Base-by-base conservation (phyloP, 2,329 filamentous ascomycete genomes). In the Colletotrichum coccodes region DNA sequence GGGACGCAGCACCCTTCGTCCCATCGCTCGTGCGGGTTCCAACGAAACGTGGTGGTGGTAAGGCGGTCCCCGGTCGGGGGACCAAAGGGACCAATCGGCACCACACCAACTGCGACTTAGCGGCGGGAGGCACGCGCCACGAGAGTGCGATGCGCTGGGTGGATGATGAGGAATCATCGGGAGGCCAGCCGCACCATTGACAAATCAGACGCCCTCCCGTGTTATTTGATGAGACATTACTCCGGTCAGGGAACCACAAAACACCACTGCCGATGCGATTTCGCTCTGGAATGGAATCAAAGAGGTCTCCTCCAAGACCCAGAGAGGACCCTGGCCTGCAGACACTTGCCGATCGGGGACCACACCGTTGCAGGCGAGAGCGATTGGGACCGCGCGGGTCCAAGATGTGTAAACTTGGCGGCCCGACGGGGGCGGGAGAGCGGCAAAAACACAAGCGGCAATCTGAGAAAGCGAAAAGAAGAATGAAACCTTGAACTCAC, bases 161-260 rank as follows among this genome's bases (percentile, higher is more conserved):
- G n/a, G n/a, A 34, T 58, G 54, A 69, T 69, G 66, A 68, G 53
- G 53, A 60, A 60, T 68, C 66, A 65, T 66, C 34, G 8, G 56
- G 44, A 26, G 26, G 21, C 44, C 44, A 12, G 18, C 56, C 40
- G 28, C 47, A 50, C 30, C 28, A 18, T 32, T 36, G 56, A 34
- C 68, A 60, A 60, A 64, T 60, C 42, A 38, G 61, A 40, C 26
- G 46, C 4, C 6, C 21, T 14, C 16, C 54, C 9, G 30, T 26
- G 38, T 26, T 16, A 23, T 23, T 58, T 14, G 40, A 16, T 26
- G n/a, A 58, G 40, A 58, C 56, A 58, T 23, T 32, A 42, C 30
- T 53, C 11, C 30, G 11, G 1, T 23, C 12, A n/a, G 28, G 8
- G 30, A 26, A 23, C 40, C 52, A 40, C n/a, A 46, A 14, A 32